Evolutionary conservation across 225 moss, liverwort and hornwort species (phyloP), one percentile per base, ranked within the genome.

Genomic region (Marchantia paleacea): DNA sequence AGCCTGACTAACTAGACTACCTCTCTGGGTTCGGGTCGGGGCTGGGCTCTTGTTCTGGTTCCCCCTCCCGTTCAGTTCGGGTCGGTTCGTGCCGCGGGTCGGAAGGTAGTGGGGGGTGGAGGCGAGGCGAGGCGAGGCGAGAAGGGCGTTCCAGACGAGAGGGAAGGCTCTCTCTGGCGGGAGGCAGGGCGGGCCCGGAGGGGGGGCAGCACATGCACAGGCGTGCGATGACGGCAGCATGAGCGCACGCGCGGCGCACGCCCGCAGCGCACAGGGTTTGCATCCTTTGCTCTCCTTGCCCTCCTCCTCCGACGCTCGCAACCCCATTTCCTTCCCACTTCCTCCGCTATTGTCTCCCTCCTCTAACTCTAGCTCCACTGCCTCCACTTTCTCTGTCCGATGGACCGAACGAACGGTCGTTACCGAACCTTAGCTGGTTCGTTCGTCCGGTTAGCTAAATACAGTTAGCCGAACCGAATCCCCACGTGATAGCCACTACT

Each of bases 231-330:
- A 75, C 75, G 75, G 28, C 75, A 75, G 75, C 75, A 75, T 75
- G 75, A 75, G 55, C 75, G 75, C 75, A 75, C 75, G 54, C 75
- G 75, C 75, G 75, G 75, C 75, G 75, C 75, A 75, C 75, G 75
- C 75, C 28, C 75, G 75, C 75, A 75, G 75, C 54, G 26, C 30
- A 75, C 75, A 75, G 75, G 68, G 10, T 31, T 55, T 30, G 57
- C 75, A 29, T 75, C 55, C 75, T 55, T 73, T 10, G 73, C 53
- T 49, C 73, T 73, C 24, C 49, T 53, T 14, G 54, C 55, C 75
- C 75, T 28, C 75, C 55, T 55, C 71, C 71, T 68, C 16, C 68
- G 30, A 15, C 68, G n/a, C 19, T 11, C 19, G 39, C 51, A 52
- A 52, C 53, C 54, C 74, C 74, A 53, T 74, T 74, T 74, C 52